Base-by-base conservation (phyloP, 1,139 yeast genomes). In the Yamadazyma kanchanaburiensis region DNA sequence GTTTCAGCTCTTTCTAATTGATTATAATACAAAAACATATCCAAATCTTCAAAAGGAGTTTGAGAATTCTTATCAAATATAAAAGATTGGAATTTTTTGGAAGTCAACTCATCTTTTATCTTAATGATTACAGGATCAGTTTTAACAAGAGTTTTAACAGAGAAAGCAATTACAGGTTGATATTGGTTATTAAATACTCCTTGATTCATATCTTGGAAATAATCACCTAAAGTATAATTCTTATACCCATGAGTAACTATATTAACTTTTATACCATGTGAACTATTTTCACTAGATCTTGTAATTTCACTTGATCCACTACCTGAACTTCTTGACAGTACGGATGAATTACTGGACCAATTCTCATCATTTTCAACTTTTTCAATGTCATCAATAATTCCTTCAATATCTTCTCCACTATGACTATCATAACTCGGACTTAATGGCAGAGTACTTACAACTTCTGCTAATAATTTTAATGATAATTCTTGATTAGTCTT, bases 361-460 rank as follows among this genome's bases (percentile, higher is more conserved):
- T n/a, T n/a, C n/a, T n/a, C n/a, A n/a, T n/a, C n/a, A n/a, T n/a
- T n/a, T n/a, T n/a, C n/a, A n/a, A n/a, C n/a, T n/a, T n/a, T n/a
- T n/a, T n/a, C n/a, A n/a, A n/a, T n/a, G n/a, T n/a, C n/a, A n/a
- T n/a, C n/a, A 79, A 77, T 22, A 94, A 85, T 58, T 94, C 95
- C 4, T 84, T 83, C 61, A 84, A 85, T 53, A 82, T 85, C 38
- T 85, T 85, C 64, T 78, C 81, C 31, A 86, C 80, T 45, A 82
- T 81, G 68, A n/a, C n/a, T n/a, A n/a, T n/a, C n/a, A n/a, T n/a
- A n/a, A n/a, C n/a, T n/a, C n/a, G n/a, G n/a, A n/a, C n/a, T n/a
- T n/a, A n/a, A n/a, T n/a, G n/a, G n/a, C n/a, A n/a, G n/a, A n/a
- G n/a, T n/a, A n/a, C n/a, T n/a, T n/a, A n/a, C n/a, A n/a, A n/a